These are phyloP conservation scores for Fraxinus latifolia DNA, from an alignment of 305 asterid genomes.

Conservation along the genomic window DNA sequence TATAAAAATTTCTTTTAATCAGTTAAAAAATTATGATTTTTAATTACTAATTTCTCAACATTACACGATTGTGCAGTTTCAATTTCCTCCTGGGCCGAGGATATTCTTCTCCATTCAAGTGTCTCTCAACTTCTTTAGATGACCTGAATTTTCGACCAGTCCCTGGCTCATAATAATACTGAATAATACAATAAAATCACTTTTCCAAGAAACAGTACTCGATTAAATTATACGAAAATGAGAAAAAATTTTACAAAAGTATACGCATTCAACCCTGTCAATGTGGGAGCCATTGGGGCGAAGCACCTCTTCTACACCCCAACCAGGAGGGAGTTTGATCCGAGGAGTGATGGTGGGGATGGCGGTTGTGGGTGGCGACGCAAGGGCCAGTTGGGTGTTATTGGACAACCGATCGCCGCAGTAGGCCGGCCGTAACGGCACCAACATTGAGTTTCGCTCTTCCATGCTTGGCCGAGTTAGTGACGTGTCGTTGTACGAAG, in stretches of 20 bases:
- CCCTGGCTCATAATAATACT: constrained; percentile 74
- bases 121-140: constrained; percentile 39
- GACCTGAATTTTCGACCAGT: constrained; percentile 74
- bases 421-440: constrained; percentile 31
- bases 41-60: constrained; percentile 19
- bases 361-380: constrained; percentile 10
- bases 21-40: neutral
- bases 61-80: constrained; percentile 9
- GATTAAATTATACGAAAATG: neutral
- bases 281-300: constrained; percentile 50
- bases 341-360: constrained; percentile 11
- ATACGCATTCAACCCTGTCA: constrained; percentile 46
- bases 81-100: constrained; percentile 16
- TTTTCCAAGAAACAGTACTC: neutral
- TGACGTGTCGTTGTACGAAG: neutral
- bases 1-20: neutral
- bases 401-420: constrained; percentile 20
- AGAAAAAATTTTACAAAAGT: neutral
- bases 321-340: constrained; percentile 49
- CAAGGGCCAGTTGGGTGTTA: constrained; percentile 19
- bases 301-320: constrained; percentile 58
- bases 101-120: constrained; percentile 45
- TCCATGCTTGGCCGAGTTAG: neutral
- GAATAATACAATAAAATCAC: constrained; percentile 27
- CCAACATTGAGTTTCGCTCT: constrained; percentile 34